Evolutionary conservation across 2,329 filamentous ascomycete species (phyloP), one percentile per base, ranked within the genome.

Genomic region (Claviceps spartinae): DNA sequence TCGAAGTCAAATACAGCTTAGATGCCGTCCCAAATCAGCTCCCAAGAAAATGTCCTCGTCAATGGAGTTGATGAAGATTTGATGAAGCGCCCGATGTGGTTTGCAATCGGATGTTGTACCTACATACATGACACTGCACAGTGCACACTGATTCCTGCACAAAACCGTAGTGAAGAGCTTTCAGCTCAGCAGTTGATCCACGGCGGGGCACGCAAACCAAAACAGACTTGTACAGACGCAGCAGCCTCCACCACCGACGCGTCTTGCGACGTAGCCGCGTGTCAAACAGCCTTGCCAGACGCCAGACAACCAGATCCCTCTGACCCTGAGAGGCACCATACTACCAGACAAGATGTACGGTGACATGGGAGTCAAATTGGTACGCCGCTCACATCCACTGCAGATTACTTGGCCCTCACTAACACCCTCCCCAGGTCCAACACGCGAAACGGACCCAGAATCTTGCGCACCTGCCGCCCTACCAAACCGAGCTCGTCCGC

Each of bases 381-480:
- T 91, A 70, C 62, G 71, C 58, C 49, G 40, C 49, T 40, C 14
- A 41, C n/a, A n/a, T 16, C 8, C 18, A 22, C 11, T 44, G 47
- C 40, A 49, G 37, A 42, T 45, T 5, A 14, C 14, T 36, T 5
- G n/a, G 3, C n/a, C 38, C 14, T n/a, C n/a, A 47, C 36, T 50
- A 13, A 54, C 5, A 11, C 6, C 34, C 49, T 54, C 36, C 37
- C 30, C 59, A 95, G 88, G 90, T 94, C 60, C 86, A 91, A 74
- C 87, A 97, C 74, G 93, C 93, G 66, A 97, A 97, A 76, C 82
- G 93, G 65, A 95, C 87, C 18, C 88, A 93, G 68, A 85, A 87
- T 58, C 80, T 98, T 52, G 73, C 83, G 36, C 82, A 94, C 65
- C 79, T 98, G 2, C 93, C 93, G 1, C 84, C 89, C 3, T 97